Evolutionary conservation across 768 basidiomycete genomes (phyloP).

Genomic region (Sarcomyxa edulis): DNA sequence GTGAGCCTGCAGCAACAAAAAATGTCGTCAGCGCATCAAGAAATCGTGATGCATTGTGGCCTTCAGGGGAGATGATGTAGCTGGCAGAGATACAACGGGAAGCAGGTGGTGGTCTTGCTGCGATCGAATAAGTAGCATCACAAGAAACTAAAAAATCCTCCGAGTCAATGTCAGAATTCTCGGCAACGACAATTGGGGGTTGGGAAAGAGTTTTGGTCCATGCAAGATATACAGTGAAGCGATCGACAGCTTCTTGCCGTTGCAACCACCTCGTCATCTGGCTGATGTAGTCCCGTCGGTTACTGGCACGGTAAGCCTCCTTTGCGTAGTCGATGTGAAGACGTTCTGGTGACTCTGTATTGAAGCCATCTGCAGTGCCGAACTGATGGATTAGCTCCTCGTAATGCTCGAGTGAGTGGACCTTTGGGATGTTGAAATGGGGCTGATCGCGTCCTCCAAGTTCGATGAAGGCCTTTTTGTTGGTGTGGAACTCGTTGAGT

Average conservation of each 20-base stretch:
- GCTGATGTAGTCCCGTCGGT: constrained; percentile 13
- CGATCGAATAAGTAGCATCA: too few relatives aligned
- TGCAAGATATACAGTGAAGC: constrained; percentile 7
- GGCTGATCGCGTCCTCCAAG: constrained; percentile 4
- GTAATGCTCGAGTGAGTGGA: constrained; percentile 21
- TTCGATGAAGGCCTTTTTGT: constrained; percentile 18
- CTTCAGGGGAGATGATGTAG: too few relatives aligned
- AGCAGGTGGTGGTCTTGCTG: too few relatives aligned
- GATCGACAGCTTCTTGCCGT: constrained; percentile 18
- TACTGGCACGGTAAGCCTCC: constrained; percentile 13
- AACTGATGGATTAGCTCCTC: constrained; percentile 11
- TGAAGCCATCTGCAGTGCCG: constrained; percentile 16
- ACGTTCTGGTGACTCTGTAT: constrained; percentile 22
- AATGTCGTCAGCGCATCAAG: too few relatives aligned
- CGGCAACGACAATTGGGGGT: too few relatives aligned
- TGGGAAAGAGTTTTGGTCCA: background rate
- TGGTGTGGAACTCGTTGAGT: constrained; percentile 13
- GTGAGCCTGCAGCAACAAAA: too few relatives aligned
- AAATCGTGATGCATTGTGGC: too few relatives aligned
- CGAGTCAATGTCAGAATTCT: too few relatives aligned
- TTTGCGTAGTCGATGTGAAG: constrained; percentile 35
- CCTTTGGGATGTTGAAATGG: constrained; percentile 28
- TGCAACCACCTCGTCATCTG: constrained; percentile 29
- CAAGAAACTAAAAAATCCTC: too few relatives aligned
- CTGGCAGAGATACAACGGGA: too few relatives aligned